Evolutionary conservation across 1,284 basidiomycete genomes (phyloP).

Genomic region (Cryptococcus neoformans): DNA sequence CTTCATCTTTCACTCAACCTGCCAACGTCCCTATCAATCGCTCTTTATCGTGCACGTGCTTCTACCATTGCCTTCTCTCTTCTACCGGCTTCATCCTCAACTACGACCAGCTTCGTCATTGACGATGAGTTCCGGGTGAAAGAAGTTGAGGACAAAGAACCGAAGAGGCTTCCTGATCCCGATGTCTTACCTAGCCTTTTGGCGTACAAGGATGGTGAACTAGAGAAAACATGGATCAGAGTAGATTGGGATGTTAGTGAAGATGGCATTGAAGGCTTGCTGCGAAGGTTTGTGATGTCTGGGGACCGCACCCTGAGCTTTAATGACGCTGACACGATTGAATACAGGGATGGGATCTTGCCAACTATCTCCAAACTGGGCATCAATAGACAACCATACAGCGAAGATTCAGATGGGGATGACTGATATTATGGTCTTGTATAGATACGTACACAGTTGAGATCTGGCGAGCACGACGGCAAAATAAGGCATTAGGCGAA

Average conservation of each 20-base stretch:
- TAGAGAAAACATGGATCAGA: slow-evolving; percentile 40
- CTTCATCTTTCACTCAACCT: slow-evolving; percentile 29
- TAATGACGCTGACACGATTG: not conserved
- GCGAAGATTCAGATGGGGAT: not conserved
- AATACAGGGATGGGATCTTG: slow-evolving; percentile 8
- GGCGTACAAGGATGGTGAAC: slow-evolving; percentile 43
- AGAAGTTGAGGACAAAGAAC: slow-evolving; percentile 14
- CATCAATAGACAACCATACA: not conserved
- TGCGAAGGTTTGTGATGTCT: slow-evolving; percentile 28
- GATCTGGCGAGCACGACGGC: too few species aligned
- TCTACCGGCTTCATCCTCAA: slow-evolving; percentile 13
- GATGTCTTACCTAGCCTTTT: slow-evolving; percentile 48
- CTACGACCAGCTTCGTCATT: not conserved
- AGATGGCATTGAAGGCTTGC: slow-evolving; percentile 33
- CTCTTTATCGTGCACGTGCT: slow-evolving; percentile 36
- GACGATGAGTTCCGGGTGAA: slow-evolving; percentile 10
- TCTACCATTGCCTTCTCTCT: slow-evolving; percentile 41
- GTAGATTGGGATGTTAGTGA: slow-evolving; percentile 42
- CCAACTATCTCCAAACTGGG: slow-evolving; percentile 2
- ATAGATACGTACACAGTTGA: not conserved
- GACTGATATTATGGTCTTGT: not conserved
- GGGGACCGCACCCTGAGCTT: too few species aligned
- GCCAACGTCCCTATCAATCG: slow-evolving; percentile 5
- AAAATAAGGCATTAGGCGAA: too few species aligned
- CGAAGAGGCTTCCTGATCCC: slow-evolving; percentile 30